Evolutionary conservation across 2,329 filamentous ascomycete species (phyloP).

Genomic region (Phaeophleospora eucalypticola): DNA sequence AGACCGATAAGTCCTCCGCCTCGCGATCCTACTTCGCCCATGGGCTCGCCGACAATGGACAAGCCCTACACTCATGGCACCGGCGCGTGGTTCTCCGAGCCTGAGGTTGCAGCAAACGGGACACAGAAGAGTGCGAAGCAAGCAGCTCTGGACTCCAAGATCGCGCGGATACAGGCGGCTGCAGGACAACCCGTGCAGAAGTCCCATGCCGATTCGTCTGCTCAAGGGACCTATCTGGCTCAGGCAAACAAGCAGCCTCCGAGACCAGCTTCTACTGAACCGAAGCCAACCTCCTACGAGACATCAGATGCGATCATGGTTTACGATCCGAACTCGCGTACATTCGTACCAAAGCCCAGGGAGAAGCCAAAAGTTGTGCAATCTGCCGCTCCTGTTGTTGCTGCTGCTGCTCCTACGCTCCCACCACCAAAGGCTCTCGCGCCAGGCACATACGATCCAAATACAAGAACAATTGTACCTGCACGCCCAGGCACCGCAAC

Average conservation of each 20-base stretch:
- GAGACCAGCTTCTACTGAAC: not conserved
- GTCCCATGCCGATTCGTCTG: slow-evolving; percentile 8
- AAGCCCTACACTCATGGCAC: slow-evolving; percentile 30
- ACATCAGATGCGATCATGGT: slow-evolving; percentile 26
- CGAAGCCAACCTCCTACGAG: slow-evolving; percentile 18
- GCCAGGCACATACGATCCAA: slow-evolving; percentile 29
- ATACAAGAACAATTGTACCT: slow-evolving; percentile 29
- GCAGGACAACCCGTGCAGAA: slow-evolving; percentile 19
- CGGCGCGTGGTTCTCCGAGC: slow-evolving; percentile 57
- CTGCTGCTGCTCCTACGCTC: slow-evolving; percentile 1
- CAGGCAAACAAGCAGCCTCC: slow-evolving; percentile 7
- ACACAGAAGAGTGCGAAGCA: slow-evolving; percentile 6
- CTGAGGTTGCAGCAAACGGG: slow-evolving; percentile 45
- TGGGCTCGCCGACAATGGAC: slow-evolving; percentile 12
- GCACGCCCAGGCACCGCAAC: slow-evolving; percentile 2
- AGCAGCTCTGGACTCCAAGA: slow-evolving; percentile 16
- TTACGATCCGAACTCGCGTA: slow-evolving; percentile 29
- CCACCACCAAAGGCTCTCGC: slow-evolving; percentile 11
- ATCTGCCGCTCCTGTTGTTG: slow-evolving; percentile 15
- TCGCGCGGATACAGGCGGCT: slow-evolving; percentile 18
- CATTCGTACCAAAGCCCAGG: slow-evolving; percentile 25
- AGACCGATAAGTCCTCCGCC: slow-evolving; percentile 48
- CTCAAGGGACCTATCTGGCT: slow-evolving; percentile 13
- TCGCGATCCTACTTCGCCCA: slow-evolving; percentile 20
- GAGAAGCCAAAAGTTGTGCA: slow-evolving; percentile 12